Conservation (phyloP, 768 basidiomycete species). For the Naganishia antarctica region DNA sequence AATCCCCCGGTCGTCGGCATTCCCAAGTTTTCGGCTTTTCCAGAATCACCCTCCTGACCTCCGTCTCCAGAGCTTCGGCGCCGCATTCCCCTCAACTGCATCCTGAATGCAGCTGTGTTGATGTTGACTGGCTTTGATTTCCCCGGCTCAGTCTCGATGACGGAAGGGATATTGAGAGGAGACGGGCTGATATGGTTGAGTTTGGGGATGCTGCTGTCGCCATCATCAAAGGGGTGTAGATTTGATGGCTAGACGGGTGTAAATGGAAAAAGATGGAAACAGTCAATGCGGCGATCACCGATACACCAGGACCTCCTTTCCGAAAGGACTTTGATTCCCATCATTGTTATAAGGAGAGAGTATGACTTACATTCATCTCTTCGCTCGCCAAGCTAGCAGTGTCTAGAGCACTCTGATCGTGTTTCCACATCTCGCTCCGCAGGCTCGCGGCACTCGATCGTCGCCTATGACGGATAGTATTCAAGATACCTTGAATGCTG, state of each 20-base stretch:
- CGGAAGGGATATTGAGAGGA: slow-evolving; percentile 8
- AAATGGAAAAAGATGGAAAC: not conserved
- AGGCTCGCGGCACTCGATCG: slow-evolving; percentile 11
- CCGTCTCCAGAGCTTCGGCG: slow-evolving; percentile 9
- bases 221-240: slow-evolving; percentile 9
- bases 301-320: no score
- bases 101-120: not conserved
- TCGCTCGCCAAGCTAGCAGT: slow-evolving; percentile 13
- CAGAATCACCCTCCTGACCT: slow-evolving; percentile 2
- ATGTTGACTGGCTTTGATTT: not conserved
- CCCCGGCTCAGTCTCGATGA: slow-evolving; percentile 1
- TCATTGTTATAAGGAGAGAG: no score
- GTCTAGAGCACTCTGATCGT: slow-evolving; percentile 15
- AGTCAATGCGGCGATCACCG: no score
- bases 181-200: slow-evolving; percentile 16
- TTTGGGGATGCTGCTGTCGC: not conserved
- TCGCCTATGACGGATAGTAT: slow-evolving; percentile 1
- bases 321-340: no score
- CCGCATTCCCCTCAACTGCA: slow-evolving; percentile 9
- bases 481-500: slow-evolving; percentile 3
- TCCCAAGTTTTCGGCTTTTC: not conserved
- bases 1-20: not conserved
- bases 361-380: slow-evolving; percentile 4
- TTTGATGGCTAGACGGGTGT: slow-evolving; percentile 2
- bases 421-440: slow-evolving; percentile 13